Percentiles rank a stretch among this genome's conserved stretches.
phyloP scores from a whole-genome alignment of 768 basidiomycete species.

The Rhodocollybia butyracea region DNA sequence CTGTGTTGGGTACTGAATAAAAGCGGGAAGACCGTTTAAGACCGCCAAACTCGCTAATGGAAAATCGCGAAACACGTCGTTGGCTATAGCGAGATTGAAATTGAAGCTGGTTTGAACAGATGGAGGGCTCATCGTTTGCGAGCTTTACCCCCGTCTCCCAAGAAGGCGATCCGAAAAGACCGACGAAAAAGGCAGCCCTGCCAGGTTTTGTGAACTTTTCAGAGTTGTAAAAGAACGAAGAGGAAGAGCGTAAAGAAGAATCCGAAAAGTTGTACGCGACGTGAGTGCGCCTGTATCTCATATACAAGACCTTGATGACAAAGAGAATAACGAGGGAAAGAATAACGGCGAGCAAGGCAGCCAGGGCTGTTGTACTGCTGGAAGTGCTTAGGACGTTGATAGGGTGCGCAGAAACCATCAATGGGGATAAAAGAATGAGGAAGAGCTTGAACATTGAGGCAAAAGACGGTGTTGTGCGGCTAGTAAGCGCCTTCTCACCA shows the following conservation, averaged over 20 bases:
- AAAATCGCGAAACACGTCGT: background rate
- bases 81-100: slow-evolving; percentile 2
- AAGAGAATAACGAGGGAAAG: slow-evolving; percentile 22
- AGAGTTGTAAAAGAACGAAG: slow-evolving; percentile 14
- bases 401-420: background rate
- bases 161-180: slow-evolving; percentile 42
- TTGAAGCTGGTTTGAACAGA: background rate
- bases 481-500: too few relatives aligned
- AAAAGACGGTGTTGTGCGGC: too few relatives aligned
- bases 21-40: background rate
- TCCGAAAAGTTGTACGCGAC: slow-evolving; percentile 7
- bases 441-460: too few relatives aligned
- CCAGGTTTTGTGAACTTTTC: background rate
- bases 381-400: slow-evolving; percentile 4
- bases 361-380: slow-evolving; percentile 20
- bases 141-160: slow-evolving; percentile 37
- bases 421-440: background rate
- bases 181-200: slow-evolving; percentile 38
- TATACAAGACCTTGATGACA: slow-evolving; percentile 25
- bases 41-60: slow-evolving; percentile 8
- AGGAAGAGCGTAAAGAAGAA: slow-evolving; percentile 14
- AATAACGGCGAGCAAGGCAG: slow-evolving; percentile 22
- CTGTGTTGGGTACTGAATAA: background rate
- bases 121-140: background rate
- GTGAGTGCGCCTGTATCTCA: slow-evolving; percentile 20